These are phyloP conservation scores for Thermoascus crustaceus DNA, from an alignment of 2,329 filamentous ascomycete species.

Conservation along the genomic window DNA sequence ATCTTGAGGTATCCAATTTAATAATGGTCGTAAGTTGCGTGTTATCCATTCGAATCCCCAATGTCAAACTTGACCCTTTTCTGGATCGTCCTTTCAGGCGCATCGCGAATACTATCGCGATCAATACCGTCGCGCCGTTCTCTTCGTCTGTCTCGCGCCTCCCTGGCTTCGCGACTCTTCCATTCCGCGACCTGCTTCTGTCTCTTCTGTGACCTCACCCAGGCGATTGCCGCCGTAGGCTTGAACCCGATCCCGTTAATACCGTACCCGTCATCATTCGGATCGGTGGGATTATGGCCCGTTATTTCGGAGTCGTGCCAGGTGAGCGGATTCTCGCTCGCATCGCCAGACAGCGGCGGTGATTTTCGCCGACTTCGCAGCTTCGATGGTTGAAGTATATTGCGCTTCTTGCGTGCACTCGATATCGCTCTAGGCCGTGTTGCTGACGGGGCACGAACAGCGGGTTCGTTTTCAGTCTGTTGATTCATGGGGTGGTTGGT, in stretches of 20 bases:
- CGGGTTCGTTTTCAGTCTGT: slow-evolving; percentile 1
- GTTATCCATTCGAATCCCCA: not conserved
- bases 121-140: slow-evolving; percentile 39
- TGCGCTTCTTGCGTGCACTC: slow-evolving; percentile 18
- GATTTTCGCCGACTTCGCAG: slow-evolving; percentile 22
- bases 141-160: slow-evolving; percentile 50
- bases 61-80: slow-evolving; percentile 37
- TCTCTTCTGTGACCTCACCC: slow-evolving; percentile 47
- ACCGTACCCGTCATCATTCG: slow-evolving; percentile 54
- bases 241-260: slow-evolving; percentile 58
- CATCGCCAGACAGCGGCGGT: slow-evolving; percentile 21
- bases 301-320: slow-evolving; percentile 58
- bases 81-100: slow-evolving; percentile 23
- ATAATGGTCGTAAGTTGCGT: not conserved
- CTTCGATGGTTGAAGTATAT: slow-evolving; percentile 14
- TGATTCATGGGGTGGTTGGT: not conserved
- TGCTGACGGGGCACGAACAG: slow-evolving; percentile 8
- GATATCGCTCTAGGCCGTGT: not conserved
- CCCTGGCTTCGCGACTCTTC: slow-evolving; percentile 50
- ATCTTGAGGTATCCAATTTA: too few species aligned
- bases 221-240: slow-evolving; percentile 52
- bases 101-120: slow-evolving; percentile 18
- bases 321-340: slow-evolving; percentile 28
- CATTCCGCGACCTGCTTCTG: slow-evolving; percentile 53
- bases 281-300: slow-evolving; percentile 48